phyloP scores from a whole-genome alignment of 2,329 filamentous ascomycete species.

The Trichoderma cornu-damae region DNA sequence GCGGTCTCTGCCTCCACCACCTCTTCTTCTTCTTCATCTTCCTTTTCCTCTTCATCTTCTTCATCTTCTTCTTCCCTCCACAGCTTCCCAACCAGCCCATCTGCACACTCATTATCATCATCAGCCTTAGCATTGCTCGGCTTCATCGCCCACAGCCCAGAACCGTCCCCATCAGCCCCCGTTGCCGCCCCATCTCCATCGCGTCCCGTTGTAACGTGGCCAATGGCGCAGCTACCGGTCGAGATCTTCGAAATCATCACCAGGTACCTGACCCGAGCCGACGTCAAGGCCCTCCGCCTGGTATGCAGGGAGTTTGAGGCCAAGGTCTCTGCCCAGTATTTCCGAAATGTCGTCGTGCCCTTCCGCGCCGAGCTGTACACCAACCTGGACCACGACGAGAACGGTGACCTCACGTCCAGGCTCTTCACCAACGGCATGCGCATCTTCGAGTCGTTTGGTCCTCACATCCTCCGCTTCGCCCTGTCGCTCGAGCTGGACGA shows the following conservation, averaged over 20 bases:
- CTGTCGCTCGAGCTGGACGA: constrained; percentile 66
- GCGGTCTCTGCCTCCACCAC: not conserved
- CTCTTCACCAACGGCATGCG: constrained; percentile 49
- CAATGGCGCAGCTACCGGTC: constrained; percentile 43
- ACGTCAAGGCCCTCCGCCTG: constrained; percentile 56
- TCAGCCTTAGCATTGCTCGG: constrained; percentile 2
- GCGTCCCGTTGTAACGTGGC: constrained; percentile 28
- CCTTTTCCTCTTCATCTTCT: not conserved
- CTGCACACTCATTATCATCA: not conserved
- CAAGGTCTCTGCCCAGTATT: constrained; percentile 54
- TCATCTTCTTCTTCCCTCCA: not conserved
- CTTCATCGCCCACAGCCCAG: not conserved
- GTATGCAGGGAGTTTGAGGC: constrained; percentile 54
- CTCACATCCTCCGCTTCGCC: constrained; percentile 57
- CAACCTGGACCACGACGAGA: constrained; percentile 24
- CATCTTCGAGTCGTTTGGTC: constrained; percentile 57
- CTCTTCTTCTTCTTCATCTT: not conserved
- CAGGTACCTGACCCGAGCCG: constrained; percentile 49
- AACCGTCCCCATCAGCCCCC: not conserved
- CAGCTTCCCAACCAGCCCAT: not conserved
- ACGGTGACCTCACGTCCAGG: constrained; percentile 23
- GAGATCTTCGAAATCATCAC: constrained; percentile 59
- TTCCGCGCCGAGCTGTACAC: constrained; percentile 61
- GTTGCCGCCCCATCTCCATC: constrained; percentile 28
- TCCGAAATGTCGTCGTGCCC: constrained; percentile 58